A percentile compares a stretch with the other conserved stretches of the same genome.
Evolutionary conservation across 805 yeast genomes (phyloP).

Genomic region (Saturnispora sanitii): DNA sequence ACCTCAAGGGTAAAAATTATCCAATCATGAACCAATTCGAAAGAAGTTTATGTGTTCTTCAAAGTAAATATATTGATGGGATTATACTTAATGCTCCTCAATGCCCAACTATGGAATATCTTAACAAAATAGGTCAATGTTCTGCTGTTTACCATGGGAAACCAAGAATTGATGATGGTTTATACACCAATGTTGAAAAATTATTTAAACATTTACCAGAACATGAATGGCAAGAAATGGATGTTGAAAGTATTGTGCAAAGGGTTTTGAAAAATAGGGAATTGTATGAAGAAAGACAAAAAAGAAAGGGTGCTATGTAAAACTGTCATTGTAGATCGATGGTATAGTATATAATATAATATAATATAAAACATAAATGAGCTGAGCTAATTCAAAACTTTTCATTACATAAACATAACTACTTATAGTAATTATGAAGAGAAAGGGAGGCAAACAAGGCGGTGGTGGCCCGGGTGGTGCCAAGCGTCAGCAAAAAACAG

Average conservation of each 20-base stretch:
- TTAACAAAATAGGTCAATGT: constrained; percentile 29
- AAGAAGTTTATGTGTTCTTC: constrained; percentile 77
- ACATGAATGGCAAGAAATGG: constrained; percentile 56
- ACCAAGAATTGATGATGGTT: constrained; percentile 29
- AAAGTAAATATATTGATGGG: constrained; percentile 77
- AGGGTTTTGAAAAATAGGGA: constrained; percentile 62
- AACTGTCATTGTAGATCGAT: no score
- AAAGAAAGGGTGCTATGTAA: constrained; percentile 80
- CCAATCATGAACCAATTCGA: constrained; percentile 87
- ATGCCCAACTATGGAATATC: constrained; percentile 32
- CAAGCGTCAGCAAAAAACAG: constrained; percentile 35
- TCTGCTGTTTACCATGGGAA: constrained; percentile 50
- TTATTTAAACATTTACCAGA: constrained; percentile 35
- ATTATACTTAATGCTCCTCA: constrained; percentile 64
- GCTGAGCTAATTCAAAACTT: no score
- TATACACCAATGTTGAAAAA: constrained; percentile 22
- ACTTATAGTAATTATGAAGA: constrained; percentile 3
- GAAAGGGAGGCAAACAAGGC: constrained; percentile 13
- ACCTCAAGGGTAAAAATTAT: constrained; percentile 49
- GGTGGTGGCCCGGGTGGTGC: constrained; percentile 19
- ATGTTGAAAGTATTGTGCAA: constrained; percentile 59
- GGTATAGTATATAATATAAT: no score
- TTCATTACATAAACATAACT: background rate
- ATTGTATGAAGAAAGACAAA: constrained; percentile 78
- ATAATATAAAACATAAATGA: no score